Evolutionary conservation across 768 basidiomycete genomes (phyloP), one percentile per base, ranked within the genome.

Genomic region (Hericium erinaceus): DNA sequence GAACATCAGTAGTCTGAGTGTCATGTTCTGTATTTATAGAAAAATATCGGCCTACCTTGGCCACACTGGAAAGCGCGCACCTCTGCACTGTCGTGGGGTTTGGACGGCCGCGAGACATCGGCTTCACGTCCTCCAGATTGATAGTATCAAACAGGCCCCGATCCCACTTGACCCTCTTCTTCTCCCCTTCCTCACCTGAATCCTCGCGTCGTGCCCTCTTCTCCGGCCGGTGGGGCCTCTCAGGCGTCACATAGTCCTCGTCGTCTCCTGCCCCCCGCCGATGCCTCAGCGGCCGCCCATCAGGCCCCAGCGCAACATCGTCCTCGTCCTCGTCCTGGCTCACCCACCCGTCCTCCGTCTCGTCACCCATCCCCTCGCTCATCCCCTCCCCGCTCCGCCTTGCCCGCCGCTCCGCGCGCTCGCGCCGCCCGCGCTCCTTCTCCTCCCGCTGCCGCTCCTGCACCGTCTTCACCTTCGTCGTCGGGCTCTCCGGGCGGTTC

Each of bases 201-300:
- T 65, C 65, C 8, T 64, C 71, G 18, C 15, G 62, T 67, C 38
- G 72, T 74, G 33, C 67, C 40, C 40, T 68, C 68, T 80, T 82
- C 55, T 69, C 55, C 39, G 70, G 68, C 50, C 72, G 70, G 26
- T 72, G 71, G 39, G 73, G 70, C 62, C 72, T 72, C 48, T 77
- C 73, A 2, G 89, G 88, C 11, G 86, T 87, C 64, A 78, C 77
- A 62, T 89, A 90, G 58, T 89, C 89, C 63, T 85, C 89, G 26
- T 90, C 88, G 24, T 93, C 90, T 2, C 90, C 91, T 4, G 89
- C 80, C 2, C 84, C 90, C 64, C 83, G 73, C 54, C 68, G 70
- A 70, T 90, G 87, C 60, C 69, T 67, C 33, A 57, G 9, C 3
- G 66, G 70, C 60, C 26, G 60, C 61, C 52, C 68, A 57, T 70